A percentile compares a stretch with the other conserved stretches of the same genome.
Conservation (phyloP, 352 stramenopile species). For the Phytophthora uliginosa region DNA sequence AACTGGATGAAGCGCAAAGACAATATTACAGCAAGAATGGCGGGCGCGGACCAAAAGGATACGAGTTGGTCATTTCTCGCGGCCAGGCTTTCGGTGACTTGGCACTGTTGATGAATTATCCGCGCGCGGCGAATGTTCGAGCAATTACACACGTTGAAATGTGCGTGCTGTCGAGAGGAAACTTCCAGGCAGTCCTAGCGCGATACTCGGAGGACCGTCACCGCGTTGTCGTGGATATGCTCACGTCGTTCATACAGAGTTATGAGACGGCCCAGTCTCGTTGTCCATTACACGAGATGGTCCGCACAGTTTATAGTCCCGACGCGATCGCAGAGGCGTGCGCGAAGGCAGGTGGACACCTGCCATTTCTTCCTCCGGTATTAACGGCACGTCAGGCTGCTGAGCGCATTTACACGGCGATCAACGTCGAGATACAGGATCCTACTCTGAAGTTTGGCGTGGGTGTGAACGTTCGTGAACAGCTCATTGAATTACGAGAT, state of each 20-base stretch:
- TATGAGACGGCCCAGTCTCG: constrained; percentile 16
- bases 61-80: constrained; percentile 10
- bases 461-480: constrained; percentile 18
- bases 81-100: constrained; percentile 54
- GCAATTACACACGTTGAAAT: constrained; percentile 58
- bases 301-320: constrained; percentile 19
- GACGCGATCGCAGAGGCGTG: constrained; percentile 14
- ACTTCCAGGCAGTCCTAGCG: constrained; percentile 43
- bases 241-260: constrained; percentile 29
- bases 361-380: background rate
- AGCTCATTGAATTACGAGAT: constrained; percentile 18
- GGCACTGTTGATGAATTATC: constrained; percentile 54
- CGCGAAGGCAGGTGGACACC: background rate
- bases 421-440: constrained; percentile 28
- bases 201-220: constrained; percentile 35
- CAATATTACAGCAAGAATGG: constrained; percentile 3
- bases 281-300: constrained; percentile 25
- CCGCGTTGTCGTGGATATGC: constrained; percentile 25
- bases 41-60: background rate
- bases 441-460: constrained; percentile 25
- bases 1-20: constrained; percentile 6
- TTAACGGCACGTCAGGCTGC: constrained; percentile 18
- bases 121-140: constrained; percentile 40
- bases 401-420: constrained; percentile 21
- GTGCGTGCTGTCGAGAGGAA: constrained; percentile 39